These are phyloP conservation scores for Barnettozyma wickerhamii DNA, from an alignment of 805 yeast genomes.

Conservation along the genomic window DNA sequence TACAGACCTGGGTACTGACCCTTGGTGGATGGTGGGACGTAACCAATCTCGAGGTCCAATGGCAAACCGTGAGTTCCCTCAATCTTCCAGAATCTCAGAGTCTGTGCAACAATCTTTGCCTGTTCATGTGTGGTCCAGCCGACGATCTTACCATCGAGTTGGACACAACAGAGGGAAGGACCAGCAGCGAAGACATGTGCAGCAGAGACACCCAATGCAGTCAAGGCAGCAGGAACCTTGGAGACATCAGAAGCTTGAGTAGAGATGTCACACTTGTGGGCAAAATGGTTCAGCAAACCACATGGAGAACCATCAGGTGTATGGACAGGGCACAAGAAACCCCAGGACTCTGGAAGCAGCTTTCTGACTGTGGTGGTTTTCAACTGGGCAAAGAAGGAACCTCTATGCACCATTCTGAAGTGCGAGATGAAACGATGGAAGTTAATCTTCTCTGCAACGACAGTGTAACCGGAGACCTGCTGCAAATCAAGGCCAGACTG, in stretches of 20 bases:
- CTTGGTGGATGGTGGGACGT: slow-evolving; percentile 90
- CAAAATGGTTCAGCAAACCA: slow-evolving; percentile 94
- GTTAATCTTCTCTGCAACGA: slow-evolving; percentile 97
- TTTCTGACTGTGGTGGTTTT: slow-evolving; percentile 97
- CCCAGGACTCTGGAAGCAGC: slow-evolving; percentile 97
- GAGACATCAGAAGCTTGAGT: slow-evolving; percentile 74
- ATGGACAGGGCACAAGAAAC: slow-evolving; percentile 97
- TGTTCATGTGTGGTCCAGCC: slow-evolving; percentile 95
- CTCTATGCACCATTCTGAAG: slow-evolving; percentile 99
- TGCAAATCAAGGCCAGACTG: slow-evolving; percentile 97
- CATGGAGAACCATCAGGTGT: slow-evolving; percentile 99
- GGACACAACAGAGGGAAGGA: slow-evolving; percentile 84
- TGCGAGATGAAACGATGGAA: slow-evolving; percentile 97
- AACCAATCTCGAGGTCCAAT: slow-evolving; percentile 83
- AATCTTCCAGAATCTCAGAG: slow-evolving; percentile 90
- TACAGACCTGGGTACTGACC: slow-evolving; percentile 98
- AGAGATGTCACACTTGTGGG: slow-evolving; percentile 89
- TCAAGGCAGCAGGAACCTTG: slow-evolving; percentile 59
- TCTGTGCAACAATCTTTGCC: slow-evolving; percentile 82
- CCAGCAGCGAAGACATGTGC: slow-evolving; percentile 83
- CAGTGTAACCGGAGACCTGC: slow-evolving; percentile 97
- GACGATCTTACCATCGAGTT: slow-evolving; percentile 84
- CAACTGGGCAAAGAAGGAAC: slow-evolving; percentile 96
- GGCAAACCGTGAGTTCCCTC: slow-evolving; percentile 79
- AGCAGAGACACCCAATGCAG: slow-evolving; percentile 75